A percentile compares a stretch with the other conserved stretches of the same genome.
Evolutionary conservation across 495 filamentous ascomycete species (phyloP).

Genomic region (Penicillium soppii): DNA sequence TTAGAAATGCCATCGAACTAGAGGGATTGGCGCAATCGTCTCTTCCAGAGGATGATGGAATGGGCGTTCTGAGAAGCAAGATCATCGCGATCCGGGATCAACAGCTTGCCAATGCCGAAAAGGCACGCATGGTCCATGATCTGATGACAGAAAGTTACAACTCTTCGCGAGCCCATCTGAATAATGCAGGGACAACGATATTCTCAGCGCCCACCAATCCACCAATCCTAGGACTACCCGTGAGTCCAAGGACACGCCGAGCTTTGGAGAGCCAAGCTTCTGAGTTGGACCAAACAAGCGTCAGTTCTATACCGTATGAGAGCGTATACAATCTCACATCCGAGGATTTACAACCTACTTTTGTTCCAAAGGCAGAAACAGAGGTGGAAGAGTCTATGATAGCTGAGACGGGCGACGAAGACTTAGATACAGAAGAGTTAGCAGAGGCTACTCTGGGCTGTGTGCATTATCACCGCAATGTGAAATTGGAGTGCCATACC

Average conservation of each 20-base stretch:
- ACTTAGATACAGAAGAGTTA: constrained; percentile 40
- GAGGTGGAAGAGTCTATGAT: constrained; percentile 24
- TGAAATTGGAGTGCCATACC: constrained; percentile 88
- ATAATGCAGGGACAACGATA: constrained; percentile 20
- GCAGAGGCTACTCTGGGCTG: constrained; percentile 66
- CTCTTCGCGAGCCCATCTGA: constrained; percentile 37
- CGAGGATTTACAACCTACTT: constrained; percentile 72
- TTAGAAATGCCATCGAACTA: constrained; percentile 10
- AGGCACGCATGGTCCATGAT: constrained; percentile 79
- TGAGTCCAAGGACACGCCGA: constrained; percentile 33
- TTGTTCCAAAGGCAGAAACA: constrained; percentile 51
- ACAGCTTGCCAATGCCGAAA: constrained; percentile 64
- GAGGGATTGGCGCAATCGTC: constrained; percentile 26
- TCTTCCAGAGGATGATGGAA: constrained; percentile 92
- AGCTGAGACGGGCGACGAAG: constrained; percentile 40
- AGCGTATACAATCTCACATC: constrained; percentile 67
- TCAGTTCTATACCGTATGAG: constrained; percentile 30
- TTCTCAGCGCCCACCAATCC: constrained; percentile 35
- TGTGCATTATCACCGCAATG: constrained; percentile 90
- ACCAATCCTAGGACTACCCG: constrained; percentile 34
- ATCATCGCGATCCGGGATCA: constrained; percentile 73
- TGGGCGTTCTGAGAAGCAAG: constrained; percentile 69
- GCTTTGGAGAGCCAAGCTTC: constrained; percentile 11
- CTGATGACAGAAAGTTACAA: constrained; percentile 81
- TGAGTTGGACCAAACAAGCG: constrained; percentile 23